Evolutionary conservation across 331 rosid genomes (phyloP), one percentile per base, ranked within the genome.

Genomic region (Erythrophleum ivorense): DNA sequence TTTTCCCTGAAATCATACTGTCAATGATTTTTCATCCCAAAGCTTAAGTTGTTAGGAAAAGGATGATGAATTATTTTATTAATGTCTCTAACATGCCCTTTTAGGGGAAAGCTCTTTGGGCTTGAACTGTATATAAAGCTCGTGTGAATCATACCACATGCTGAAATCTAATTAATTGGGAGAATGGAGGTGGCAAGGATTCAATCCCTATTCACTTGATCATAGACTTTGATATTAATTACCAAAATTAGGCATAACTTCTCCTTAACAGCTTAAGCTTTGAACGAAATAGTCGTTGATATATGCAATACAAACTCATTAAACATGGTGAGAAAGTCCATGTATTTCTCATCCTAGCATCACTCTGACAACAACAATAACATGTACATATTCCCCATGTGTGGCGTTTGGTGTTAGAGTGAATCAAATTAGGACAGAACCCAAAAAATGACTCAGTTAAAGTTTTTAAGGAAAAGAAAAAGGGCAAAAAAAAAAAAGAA

Each of bases 331-430:
- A 71, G 55, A 24, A 24, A 80, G 18, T 59, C 74, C 76, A 67
- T 31, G 67, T 2, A 8, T 21, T 13, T 59, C 55, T 50, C 64
- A 84, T 70, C 43, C 50, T 71, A 24, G 70, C 45, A 69, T 75
- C 84, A 75, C 9, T 75, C 75, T 58, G 67, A 24, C 29, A 24
- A 74, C 59, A 31, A 69, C 29, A 84, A 58, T 24, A 58, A 29
- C 54, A 13, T 75, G 48, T 24, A 13, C 73, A 78, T 66, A 77
- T 78, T 73, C 59, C 60, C 45, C 77, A 66, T 67, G 57, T 38
- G 59, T 50, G 76, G 75, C 72, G 36, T 54, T 71, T 3, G 49
- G 54, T 41, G 54, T 71, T 41, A 77, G 62, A 33, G 41, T 70
- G 49, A 31, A 69, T 65, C n/a, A 46, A 60, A 67, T 59, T 76